A percentile compares a stretch with the other conserved stretches of the same genome.
Conservation (phyloP, 768 basidiomycete species). For the Ephemerocybe angulata region DNA sequence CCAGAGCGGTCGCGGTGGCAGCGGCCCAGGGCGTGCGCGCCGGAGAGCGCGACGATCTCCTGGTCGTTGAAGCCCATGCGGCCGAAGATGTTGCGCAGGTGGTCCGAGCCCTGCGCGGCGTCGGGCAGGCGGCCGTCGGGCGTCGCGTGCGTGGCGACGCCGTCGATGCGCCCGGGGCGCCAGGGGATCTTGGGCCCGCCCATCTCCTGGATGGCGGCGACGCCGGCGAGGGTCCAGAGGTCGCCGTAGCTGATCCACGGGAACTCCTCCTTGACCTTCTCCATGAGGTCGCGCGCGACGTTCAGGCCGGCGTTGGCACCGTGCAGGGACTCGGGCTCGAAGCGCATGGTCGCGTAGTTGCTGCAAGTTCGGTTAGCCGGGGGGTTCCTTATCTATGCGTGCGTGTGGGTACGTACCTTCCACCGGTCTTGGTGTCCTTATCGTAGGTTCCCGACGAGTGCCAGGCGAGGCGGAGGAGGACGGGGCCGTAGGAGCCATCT, state of each 20-base stretch:
- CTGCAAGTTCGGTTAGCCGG: slow-evolving; percentile 32
- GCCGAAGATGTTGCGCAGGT: slow-evolving; percentile 85
- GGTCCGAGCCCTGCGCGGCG: slow-evolving; percentile 76
- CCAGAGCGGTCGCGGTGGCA: slow-evolving; percentile 85
- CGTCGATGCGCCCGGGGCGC: slow-evolving; percentile 92
- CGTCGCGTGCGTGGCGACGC: slow-evolving; percentile 66
- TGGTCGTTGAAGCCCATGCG: slow-evolving; percentile 97
- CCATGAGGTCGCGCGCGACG: slow-evolving; percentile 78
- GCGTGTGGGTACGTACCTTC: slow-evolving; percentile 55
- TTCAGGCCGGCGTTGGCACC: slow-evolving; percentile 81
- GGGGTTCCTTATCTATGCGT: neutral
- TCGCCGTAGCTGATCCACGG: slow-evolving; percentile 96
- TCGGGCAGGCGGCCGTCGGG: slow-evolving; percentile 92
- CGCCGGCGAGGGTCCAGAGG: slow-evolving; percentile 94
- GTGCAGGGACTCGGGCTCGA: slow-evolving; percentile 83
- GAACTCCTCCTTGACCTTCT: slow-evolving; percentile 83
- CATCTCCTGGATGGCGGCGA: slow-evolving; percentile 90
- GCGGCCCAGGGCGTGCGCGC: slow-evolving; percentile 94
- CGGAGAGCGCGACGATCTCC: slow-evolving; percentile 93
- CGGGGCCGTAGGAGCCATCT: slow-evolving; percentile 89
- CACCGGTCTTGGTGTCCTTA: slow-evolving; percentile 70
- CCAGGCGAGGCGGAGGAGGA: slow-evolving; percentile 90
- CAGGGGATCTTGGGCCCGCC: slow-evolving; percentile 90
- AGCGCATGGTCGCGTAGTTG: slow-evolving; percentile 99
- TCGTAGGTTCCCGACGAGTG: slow-evolving; percentile 93